Conservation (phyloP, 169 alveolate genomes). For the Plasmodium knowlesi region DNA sequence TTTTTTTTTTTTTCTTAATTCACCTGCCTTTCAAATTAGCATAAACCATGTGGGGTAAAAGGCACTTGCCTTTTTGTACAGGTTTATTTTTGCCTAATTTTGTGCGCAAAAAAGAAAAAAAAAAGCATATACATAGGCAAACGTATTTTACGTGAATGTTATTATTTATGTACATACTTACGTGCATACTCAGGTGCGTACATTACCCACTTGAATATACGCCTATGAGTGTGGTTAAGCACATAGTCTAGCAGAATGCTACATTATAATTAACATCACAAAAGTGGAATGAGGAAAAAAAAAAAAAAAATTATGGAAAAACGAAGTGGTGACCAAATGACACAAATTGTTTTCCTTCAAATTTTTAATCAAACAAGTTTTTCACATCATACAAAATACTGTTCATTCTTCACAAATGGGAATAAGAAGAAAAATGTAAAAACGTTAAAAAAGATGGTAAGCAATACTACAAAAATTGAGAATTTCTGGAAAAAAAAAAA, state of each 20-base stretch:
- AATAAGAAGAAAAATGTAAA: not conserved
- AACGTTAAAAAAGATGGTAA: not conserved
- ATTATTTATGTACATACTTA: not conserved
- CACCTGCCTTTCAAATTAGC: not conserved
- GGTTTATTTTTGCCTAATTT: not conserved
- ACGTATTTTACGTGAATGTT: not conserved
- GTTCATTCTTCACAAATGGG: not conserved
- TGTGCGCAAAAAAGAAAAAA: not conserved
- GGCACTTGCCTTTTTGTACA: not conserved
- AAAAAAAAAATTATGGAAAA: not conserved
- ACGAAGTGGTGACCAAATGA: not conserved
- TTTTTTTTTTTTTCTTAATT: not conserved
- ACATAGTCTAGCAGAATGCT: slow-evolving; percentile 1
- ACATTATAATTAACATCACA: slow-evolving; percentile 1
- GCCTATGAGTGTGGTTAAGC: not conserved
- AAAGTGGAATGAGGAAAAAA: not conserved
- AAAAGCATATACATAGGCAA: not conserved
- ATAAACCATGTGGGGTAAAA: not conserved
- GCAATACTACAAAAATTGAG: not conserved
- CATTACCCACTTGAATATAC: not conserved
- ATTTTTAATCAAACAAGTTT: not conserved
- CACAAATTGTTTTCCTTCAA: not conserved
- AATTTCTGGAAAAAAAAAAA: not conserved
- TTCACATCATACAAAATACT: not conserved
- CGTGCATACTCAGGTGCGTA: not conserved